Evolutionary conservation across 805 yeast species (phyloP).

Genomic region (Cyberlindnera misumaiensis): DNA sequence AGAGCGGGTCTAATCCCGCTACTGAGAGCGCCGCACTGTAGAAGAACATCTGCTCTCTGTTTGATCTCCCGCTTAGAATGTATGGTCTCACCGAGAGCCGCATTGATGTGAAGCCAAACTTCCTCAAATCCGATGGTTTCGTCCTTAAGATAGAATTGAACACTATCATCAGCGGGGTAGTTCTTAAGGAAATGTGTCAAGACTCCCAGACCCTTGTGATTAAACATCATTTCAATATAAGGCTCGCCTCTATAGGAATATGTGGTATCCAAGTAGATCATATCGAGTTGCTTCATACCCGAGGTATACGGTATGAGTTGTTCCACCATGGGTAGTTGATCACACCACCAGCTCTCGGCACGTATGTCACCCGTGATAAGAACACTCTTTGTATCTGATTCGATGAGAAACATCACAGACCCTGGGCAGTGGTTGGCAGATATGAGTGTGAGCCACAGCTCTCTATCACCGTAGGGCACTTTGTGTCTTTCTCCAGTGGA

Average conservation of each 20-base stretch:
- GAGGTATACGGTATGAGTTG: conserved; percentile 34
- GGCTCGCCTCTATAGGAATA: conserved; percentile 45
- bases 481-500: conserved; percentile 14
- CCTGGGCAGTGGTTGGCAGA: conserved; percentile 58
- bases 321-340: conserved; percentile 31
- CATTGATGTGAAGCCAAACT: conserved; percentile 36
- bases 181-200: conserved; percentile 28
- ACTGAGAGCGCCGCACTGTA: conserved; percentile 4
- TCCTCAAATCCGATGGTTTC: conserved; percentile 47
- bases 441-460: conserved; percentile 34
- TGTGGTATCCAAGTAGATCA: conserved; percentile 49
- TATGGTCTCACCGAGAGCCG: conserved; percentile 19
- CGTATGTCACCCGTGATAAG: conserved; percentile 52
- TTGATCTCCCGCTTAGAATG: conserved; percentile 26
- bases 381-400: conserved; percentile 28
- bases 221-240: conserved; percentile 35
- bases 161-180: conserved; percentile 33
- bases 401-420: conserved; percentile 45
- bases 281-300: conserved; percentile 30
- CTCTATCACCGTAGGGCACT: conserved; percentile 13
- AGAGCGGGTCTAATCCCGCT: not conserved
- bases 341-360: conserved; percentile 48
- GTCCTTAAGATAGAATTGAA: conserved; percentile 36
- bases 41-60: conserved; percentile 14
- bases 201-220: conserved; percentile 33